Evolutionary conservation across 805 yeast species (phyloP).

Genomic region (Kazachstania bromeliacearum): DNA sequence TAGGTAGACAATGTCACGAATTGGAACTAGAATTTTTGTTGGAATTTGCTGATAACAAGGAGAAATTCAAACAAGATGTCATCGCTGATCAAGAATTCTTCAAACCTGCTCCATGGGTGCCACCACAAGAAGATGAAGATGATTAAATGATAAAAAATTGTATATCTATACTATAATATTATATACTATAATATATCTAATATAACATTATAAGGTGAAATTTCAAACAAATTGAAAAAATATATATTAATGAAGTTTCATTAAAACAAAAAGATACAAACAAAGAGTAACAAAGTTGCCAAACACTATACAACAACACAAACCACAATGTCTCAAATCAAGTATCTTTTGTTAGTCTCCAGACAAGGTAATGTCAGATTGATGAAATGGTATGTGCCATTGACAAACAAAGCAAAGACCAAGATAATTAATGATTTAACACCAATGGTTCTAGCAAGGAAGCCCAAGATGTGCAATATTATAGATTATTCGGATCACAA

Average conservation of each 20-base stretch:
- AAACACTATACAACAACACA: neutral
- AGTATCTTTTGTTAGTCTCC: conserved; percentile 71
- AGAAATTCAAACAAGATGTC: conserved; percentile 37
- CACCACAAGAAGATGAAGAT: conserved; percentile 33
- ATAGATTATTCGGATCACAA: conserved; percentile 70
- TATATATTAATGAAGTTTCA: no score
- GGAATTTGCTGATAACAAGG: conserved; percentile 60
- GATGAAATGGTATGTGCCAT: conserved; percentile 85
- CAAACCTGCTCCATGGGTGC: conserved; percentile 63
- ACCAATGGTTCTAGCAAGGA: conserved; percentile 71
- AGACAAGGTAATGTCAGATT: conserved; percentile 93
- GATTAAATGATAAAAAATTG: neutral
- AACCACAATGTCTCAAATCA: conserved; percentile 37
- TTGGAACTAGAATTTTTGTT: conserved; percentile 78
- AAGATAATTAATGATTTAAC: conserved; percentile 79
- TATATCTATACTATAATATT: no score
- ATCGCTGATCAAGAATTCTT: conserved; percentile 55
- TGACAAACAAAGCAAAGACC: conserved; percentile 75
- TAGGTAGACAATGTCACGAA: conserved; percentile 92
- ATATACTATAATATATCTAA: neutral
- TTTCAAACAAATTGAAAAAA: no score
- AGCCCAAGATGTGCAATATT: conserved; percentile 93
- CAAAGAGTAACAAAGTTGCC: no score
- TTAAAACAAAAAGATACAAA: no score
- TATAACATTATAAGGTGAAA: no score